These are phyloP conservation scores for Phytophthora hybrid DNA, from an alignment of 352 stramenopile genomes.

Conservation along the genomic window DNA sequence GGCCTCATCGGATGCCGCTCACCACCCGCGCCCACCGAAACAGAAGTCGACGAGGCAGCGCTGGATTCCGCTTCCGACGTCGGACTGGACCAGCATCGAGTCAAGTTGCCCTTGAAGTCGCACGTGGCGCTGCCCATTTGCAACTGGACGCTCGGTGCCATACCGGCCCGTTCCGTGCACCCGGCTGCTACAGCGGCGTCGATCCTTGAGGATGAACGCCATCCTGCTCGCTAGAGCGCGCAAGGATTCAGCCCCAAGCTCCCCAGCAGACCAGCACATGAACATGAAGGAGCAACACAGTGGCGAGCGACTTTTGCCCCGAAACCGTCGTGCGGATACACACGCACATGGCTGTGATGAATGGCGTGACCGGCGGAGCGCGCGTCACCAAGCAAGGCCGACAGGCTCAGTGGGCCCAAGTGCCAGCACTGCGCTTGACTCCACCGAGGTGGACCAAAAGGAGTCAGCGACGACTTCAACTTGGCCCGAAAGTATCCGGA, in stretches of 20 bases:
- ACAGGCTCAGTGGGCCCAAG: slow-evolving; percentile 4
- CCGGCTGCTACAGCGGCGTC: neutral
- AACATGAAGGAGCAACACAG: neutral
- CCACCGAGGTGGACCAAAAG: neutral
- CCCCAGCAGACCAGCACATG: neutral
- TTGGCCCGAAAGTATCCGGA: slow-evolving; percentile 32
- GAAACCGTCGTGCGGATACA: neutral
- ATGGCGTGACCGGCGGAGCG: neutral
- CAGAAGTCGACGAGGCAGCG: slow-evolving; percentile 22
- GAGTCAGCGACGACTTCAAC: slow-evolving; percentile 26
- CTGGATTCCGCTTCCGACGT: slow-evolving; percentile 16
- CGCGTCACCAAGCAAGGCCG: slow-evolving; percentile 16
- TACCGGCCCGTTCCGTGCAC: slow-evolving; percentile 17
- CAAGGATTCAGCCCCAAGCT: no score
- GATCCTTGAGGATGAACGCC: slow-evolving; percentile 16
- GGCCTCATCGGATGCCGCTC: neutral
- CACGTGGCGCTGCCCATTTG: neutral
- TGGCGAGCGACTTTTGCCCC: neutral
- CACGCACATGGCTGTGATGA: neutral
- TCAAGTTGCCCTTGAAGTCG: neutral
- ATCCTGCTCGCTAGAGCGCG: slow-evolving; percentile 2
- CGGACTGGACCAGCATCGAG: slow-evolving; percentile 5
- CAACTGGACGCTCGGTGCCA: slow-evolving; percentile 26
- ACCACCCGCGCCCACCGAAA: slow-evolving; percentile 19
- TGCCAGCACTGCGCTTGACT: neutral